phyloP scores from a whole-genome alignment of 1,139 yeast genomes.

The Candida neerlandica region DNA sequence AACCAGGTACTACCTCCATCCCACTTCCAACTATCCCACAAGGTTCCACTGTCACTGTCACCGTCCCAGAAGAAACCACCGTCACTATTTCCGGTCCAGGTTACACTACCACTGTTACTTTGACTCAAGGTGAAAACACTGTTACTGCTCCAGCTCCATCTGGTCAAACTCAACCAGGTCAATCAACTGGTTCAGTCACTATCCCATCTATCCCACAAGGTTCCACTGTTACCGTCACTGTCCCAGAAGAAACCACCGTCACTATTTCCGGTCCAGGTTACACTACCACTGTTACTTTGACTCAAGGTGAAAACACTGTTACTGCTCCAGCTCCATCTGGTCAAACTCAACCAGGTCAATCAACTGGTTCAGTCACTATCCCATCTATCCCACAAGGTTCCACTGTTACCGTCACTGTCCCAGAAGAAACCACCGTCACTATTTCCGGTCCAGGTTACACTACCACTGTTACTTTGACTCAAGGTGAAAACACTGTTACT shows the following conservation, averaged over 20 bases:
- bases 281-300: constrained; percentile 1
- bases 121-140: background rate
- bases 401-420: constrained; percentile 2
- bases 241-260: background rate
- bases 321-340: constrained; percentile 1
- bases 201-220: too few species aligned
- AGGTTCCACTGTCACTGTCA: too few species aligned
- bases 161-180: too few species aligned
- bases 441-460: constrained; percentile 5
- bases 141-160: background rate
- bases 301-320: constrained; percentile 3
- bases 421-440: background rate
- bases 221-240: too few species aligned
- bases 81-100: constrained; percentile 3
- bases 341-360: background rate
- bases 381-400: background rate
- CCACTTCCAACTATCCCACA: too few species aligned
- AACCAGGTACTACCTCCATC: too few species aligned
- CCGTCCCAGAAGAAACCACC: background rate
- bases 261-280: constrained; percentile 5
- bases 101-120: constrained; percentile 4
- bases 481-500: constrained; percentile 4
- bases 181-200: too few species aligned
- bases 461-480: constrained; percentile 1
- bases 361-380: too few species aligned